Evolutionary conservation across 306 rosid genomes (phyloP).

Genomic region (Trichosanthes cucumerina): DNA sequence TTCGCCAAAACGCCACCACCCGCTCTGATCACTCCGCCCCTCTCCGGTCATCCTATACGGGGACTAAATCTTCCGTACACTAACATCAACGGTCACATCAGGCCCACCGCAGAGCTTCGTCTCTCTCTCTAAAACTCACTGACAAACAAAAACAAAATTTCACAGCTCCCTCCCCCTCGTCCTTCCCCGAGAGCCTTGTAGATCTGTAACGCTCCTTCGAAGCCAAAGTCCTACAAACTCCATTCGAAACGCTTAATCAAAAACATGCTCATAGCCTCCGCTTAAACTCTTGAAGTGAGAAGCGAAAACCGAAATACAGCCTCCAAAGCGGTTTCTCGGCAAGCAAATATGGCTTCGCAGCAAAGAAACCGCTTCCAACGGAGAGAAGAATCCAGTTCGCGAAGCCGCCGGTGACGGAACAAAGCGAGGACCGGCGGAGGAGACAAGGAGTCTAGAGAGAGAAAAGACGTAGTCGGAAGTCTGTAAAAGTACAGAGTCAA

Average conservation of each 20-base stretch:
- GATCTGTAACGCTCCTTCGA: slow-evolving; percentile 35
- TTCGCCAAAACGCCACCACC: slow-evolving; percentile 78
- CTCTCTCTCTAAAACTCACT: slow-evolving; percentile 14
- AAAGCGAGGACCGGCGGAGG: slow-evolving; percentile 22
- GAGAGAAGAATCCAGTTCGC: slow-evolving; percentile 2
- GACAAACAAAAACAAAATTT: slow-evolving; percentile 10
- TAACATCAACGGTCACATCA: slow-evolving; percentile 64
- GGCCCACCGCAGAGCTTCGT: slow-evolving; percentile 14
- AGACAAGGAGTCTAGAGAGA: slow-evolving; percentile 34
- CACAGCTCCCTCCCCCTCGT: slow-evolving; percentile 19
- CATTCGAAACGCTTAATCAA: slow-evolving; percentile 32
- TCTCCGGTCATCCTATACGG: slow-evolving; percentile 83
- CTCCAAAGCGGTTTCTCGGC: slow-evolving; percentile 1
- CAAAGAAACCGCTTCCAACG: neutral
- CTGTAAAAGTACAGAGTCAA: slow-evolving; percentile 15
- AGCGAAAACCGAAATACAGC: slow-evolving; percentile 5
- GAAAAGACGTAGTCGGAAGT: slow-evolving; percentile 21
- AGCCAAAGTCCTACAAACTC: slow-evolving; percentile 27
- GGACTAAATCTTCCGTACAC: slow-evolving; percentile 42
- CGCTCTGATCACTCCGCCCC: slow-evolving; percentile 66
- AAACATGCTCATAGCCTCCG: slow-evolving; percentile 11
- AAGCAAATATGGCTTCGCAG: neutral
- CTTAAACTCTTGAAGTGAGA: slow-evolving; percentile 19
- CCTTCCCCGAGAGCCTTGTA: slow-evolving; percentile 20
- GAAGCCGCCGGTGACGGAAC: slow-evolving; percentile 24